These are phyloP conservation scores for Scalesia atractyloides DNA, from an alignment of 129 eudicot genomes.

Conservation along the genomic window DNA sequence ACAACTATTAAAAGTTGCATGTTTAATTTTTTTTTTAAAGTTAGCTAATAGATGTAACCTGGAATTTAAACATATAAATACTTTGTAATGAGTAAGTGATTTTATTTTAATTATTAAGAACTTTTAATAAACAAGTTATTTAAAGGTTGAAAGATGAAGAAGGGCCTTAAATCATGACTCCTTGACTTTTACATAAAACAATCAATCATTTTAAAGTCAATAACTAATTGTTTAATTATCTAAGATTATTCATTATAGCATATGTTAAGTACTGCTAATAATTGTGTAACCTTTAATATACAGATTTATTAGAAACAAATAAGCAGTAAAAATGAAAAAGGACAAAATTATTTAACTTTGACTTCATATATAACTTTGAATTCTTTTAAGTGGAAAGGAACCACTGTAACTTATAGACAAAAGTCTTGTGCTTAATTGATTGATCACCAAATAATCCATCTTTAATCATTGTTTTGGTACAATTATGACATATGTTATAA, in stretches of 20 bases:
- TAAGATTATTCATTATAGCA: background rate
- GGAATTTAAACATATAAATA: background rate
- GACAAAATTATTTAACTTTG: background rate
- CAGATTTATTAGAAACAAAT: background rate
- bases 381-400: constrained; percentile 1
- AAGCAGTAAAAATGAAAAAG: background rate
- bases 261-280: background rate
- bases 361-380: background rate
- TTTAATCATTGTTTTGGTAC: constrained; percentile 12
- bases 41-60: background rate
- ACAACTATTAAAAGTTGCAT: background rate
- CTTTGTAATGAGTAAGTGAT: background rate
- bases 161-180: too few species aligned
- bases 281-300: background rate
- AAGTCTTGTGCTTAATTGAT: constrained; percentile 19
- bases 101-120: background rate
- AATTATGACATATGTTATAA: constrained; percentile 14
- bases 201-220: background rate
- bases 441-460: constrained; percentile 3
- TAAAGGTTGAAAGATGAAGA: background rate
- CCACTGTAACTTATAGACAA: background rate
- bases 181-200: background rate
- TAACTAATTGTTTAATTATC: background rate
- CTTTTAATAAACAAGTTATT: background rate
- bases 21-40: background rate